Percentiles rank a stretch among this genome's conserved stretches.
phyloP scores from a whole-genome alignment of 257 asterid species.

The Anisodus acutangulus region DNA sequence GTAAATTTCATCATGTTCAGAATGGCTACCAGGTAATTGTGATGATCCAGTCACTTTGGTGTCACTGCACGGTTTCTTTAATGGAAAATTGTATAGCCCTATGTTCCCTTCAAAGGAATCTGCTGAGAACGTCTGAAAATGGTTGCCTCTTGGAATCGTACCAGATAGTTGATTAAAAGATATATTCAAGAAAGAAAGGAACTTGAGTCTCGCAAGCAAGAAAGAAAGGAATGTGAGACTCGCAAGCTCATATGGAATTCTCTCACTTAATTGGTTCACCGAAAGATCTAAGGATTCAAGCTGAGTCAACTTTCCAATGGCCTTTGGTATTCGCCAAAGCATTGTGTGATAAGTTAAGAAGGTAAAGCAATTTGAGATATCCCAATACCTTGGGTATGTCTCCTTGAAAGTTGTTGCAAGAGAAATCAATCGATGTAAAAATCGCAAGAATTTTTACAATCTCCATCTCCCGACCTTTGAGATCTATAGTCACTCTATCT shows the following conservation, averaged over 20 bases:
- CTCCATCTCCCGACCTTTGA: neutral
- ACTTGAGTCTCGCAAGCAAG: conserved; percentile 41
- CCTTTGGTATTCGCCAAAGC: conserved; percentile 8
- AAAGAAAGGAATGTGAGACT: too few species aligned
- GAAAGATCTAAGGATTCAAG: conserved; percentile 13
- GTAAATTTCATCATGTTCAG: neutral
- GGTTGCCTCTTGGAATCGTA: conserved; percentile 37
- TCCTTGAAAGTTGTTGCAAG: neutral
- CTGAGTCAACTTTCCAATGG: neutral
- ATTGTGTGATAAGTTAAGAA: conserved; percentile 11
- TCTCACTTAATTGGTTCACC: conserved; percentile 43
- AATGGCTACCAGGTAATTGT: neutral
- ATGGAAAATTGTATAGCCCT: conserved; percentile 23
- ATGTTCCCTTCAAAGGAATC: conserved; percentile 40
- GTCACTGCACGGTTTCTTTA: neutral
- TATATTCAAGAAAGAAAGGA: conserved; percentile 50
- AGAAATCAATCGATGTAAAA: conserved; percentile 4
- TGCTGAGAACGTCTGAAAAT: conserved; percentile 40
- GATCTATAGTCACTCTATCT: neutral
- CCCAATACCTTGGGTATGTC: neutral
- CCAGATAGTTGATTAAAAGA: conserved; percentile 52
- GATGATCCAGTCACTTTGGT: neutral
- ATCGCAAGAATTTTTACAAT: neutral
- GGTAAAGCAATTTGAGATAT: neutral
- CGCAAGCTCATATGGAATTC: conserved; percentile 39